Percentiles rank a stretch among this genome's conserved stretches.
phyloP scores from a whole-genome alignment of 768 basidiomycete genomes.

The Leccinum variicolor region DNA sequence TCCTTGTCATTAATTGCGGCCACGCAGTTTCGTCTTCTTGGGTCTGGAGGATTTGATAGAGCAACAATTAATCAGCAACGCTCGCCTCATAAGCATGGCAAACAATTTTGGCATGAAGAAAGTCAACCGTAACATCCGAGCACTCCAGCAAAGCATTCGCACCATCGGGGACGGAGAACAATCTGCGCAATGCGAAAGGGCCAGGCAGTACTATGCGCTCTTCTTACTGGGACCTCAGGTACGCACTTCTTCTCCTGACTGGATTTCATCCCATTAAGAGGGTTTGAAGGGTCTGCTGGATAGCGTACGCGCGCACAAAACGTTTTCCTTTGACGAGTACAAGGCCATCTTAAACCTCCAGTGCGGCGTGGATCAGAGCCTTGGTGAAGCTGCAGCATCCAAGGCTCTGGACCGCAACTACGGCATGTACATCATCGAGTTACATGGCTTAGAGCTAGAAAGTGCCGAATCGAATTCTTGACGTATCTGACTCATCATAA shows the following conservation, averaged over 20 bases:
- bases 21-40: slow-evolving; percentile 75
- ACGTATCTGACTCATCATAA: slow-evolving; percentile 18
- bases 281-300: slow-evolving; percentile 72
- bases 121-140: slow-evolving; percentile 83
- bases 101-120: slow-evolving; percentile 82
- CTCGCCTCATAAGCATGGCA: slow-evolving; percentile 62
- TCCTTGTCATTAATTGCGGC: background rate
- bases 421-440: slow-evolving; percentile 85
- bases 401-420: slow-evolving; percentile 69
- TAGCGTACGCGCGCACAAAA: slow-evolving; percentile 54
- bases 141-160: slow-evolving; percentile 88
- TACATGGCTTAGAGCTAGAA: slow-evolving; percentile 76
- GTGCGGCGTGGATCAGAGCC: slow-evolving; percentile 74
- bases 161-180: slow-evolving; percentile 60
- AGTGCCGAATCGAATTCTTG: slow-evolving; percentile 36
- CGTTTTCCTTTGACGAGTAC: slow-evolving; percentile 89
- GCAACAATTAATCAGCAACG: slow-evolving; percentile 72
- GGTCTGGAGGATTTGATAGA: slow-evolving; percentile 87
- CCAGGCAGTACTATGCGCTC: slow-evolving; percentile 77
- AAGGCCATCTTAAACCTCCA: slow-evolving; percentile 87
- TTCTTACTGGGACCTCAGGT: slow-evolving; percentile 77
- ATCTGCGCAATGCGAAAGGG: slow-evolving; percentile 69
- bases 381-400: slow-evolving; percentile 45
- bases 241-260: slow-evolving; percentile 16
- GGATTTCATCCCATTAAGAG: background rate